Evolutionary conservation across 2,329 filamentous ascomycete genomes (phyloP).

Genomic region (Lasiodiplodia hormozganensis): DNA sequence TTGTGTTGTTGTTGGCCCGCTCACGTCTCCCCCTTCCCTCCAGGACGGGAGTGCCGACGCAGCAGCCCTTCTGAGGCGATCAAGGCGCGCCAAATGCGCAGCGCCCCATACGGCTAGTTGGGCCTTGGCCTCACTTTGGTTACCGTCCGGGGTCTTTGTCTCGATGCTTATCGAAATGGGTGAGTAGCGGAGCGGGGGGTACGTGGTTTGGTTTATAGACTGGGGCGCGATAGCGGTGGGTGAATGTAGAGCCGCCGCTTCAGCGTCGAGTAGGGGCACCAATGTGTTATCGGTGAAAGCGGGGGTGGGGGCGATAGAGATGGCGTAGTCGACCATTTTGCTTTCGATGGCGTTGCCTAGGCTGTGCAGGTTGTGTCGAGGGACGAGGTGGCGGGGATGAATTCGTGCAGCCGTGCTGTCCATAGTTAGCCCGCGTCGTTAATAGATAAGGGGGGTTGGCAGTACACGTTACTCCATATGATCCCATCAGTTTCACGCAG

Average conservation of each 20-base stretch:
- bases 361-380: not conserved
- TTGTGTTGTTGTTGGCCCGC: not conserved
- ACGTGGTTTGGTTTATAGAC: slow-evolving; percentile 22
- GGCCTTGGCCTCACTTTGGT: slow-evolving; percentile 27
- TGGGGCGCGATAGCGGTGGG: not conserved
- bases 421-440: not conserved
- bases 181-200: slow-evolving; percentile 21
- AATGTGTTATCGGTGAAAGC: not conserved
- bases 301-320: not conserved
- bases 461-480: not conserved
- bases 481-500: not conserved
- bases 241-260: not conserved
- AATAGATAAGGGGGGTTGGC: not conserved
- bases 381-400: not conserved
- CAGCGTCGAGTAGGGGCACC: not conserved
- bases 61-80: not conserved
- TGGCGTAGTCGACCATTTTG: slow-evolving; percentile 7
- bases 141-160: slow-evolving; percentile 30
- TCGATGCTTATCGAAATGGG: slow-evolving; percentile 29
- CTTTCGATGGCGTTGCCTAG: not conserved
- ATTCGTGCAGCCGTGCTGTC: not conserved
- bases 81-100: slow-evolving; percentile 30
- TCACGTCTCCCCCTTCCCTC: not conserved
- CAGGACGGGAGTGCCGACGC: not conserved
- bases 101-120: slow-evolving; percentile 31